Percentiles rank a stretch among this genome's conserved stretches.
Conservation (phyloP, 352 stramenopile species). For the Phytopythium ostracodes region DNA sequence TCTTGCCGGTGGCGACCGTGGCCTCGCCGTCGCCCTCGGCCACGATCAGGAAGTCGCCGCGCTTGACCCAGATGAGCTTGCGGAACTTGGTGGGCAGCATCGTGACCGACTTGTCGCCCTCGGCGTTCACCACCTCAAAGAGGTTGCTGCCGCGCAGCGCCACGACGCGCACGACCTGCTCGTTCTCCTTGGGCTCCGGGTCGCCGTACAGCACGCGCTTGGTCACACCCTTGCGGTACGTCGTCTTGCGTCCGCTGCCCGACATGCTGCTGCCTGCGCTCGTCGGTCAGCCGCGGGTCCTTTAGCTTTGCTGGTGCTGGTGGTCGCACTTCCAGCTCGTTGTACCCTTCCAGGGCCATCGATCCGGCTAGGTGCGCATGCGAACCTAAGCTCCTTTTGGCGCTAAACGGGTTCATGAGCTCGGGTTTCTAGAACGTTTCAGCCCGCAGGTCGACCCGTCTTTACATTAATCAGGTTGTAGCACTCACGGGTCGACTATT, state of each 20-base stretch:
- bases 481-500: background rate
- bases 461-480: background rate
- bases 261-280: conserved; percentile 83
- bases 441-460: background rate
- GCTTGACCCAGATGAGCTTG: conserved; percentile 99
- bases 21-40: conserved; percentile 61
- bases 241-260: conserved; percentile 84
- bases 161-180: conserved; percentile 91
- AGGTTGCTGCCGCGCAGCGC: conserved; percentile 93
- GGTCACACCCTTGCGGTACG: conserved; percentile 92
- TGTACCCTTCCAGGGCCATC: background rate
- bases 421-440: conserved; percentile 2
- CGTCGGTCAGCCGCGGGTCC: too few species aligned
- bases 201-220: conserved; percentile 89
- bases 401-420: background rate
- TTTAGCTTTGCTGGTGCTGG: background rate
- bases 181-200: conserved; percentile 86
- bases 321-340: background rate
- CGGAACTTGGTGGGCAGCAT: conserved; percentile 98
- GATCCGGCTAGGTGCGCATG: conserved; percentile 12
- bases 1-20: conserved; percentile 79
- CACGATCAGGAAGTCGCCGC: conserved; percentile 95
- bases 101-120: conserved; percentile 74
- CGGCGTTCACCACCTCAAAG: conserved; percentile 88
- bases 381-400: background rate